Evolutionary conservation across 192 early-diverging fungal genomes (phyloP).

Genomic region (Jimgerdemannia lactiflua): DNA sequence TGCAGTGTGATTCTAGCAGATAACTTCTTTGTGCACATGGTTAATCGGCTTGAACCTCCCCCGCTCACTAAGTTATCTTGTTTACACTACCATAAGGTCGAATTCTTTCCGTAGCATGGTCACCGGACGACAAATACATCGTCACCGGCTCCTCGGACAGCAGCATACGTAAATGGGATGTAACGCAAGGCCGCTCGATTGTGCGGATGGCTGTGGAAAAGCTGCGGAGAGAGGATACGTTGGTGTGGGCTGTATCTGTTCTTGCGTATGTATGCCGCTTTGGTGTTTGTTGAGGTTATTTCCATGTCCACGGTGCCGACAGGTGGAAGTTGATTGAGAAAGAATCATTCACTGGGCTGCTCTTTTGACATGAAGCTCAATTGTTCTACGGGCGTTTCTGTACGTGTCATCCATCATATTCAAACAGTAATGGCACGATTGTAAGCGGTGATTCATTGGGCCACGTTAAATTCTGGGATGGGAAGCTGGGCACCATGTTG

Average conservation of each 20-base stretch:
- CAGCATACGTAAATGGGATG: slow-evolving; percentile 70
- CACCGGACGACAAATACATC: slow-evolving; percentile 63
- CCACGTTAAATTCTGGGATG: slow-evolving; percentile 88
- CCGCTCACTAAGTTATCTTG: not conserved
- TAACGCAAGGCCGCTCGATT: slow-evolving; percentile 43
- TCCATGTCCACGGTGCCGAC: not conserved
- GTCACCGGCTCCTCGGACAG: slow-evolving; percentile 85
- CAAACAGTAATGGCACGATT: slow-evolving; percentile 60
- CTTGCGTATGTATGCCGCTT: slow-evolving; percentile 33
- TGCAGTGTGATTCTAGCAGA: too few relatives aligned
- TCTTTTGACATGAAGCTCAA: too few relatives aligned
- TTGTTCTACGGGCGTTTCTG: not conserved
- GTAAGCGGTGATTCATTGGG: slow-evolving; percentile 92
- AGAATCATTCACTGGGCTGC: not conserved
- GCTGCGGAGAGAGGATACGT: slow-evolving; percentile 67
- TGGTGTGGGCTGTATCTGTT: slow-evolving; percentile 82
- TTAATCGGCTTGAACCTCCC: too few relatives aligned
- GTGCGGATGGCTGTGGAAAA: slow-evolving; percentile 78
- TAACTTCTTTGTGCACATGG: too few relatives aligned
- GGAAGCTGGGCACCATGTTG: slow-evolving; percentile 57
- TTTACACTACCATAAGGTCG: slow-evolving; percentile 36
- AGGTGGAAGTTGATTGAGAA: not conserved
- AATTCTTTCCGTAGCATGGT: slow-evolving; percentile 88
- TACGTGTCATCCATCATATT: not conserved
- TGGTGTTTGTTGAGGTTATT: not conserved